Base-by-base conservation (phyloP, 345 rosid genomes). In the Pseudoturritis turrita region DNA sequence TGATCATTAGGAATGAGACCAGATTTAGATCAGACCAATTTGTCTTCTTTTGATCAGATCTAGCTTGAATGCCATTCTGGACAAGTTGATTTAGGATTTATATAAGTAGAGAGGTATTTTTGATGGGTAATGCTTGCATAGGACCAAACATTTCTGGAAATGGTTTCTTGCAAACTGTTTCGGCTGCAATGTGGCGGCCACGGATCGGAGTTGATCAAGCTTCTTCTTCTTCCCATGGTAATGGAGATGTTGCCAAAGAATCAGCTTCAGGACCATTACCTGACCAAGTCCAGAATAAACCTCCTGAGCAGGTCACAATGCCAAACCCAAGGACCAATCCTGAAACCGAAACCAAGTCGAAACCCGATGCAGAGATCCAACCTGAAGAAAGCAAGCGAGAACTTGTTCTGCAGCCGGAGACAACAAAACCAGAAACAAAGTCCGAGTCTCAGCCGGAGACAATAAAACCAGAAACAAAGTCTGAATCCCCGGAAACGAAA, bases 51-150 rank as follows among this genome's bases (percentile, higher is more conserved):
- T 55, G 79, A 69, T 66, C 76, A 35, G 83, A 84, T 81, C 77
- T 78, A 53, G 61, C 51, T 65, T 77, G 45, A 71, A 62, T 69
- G 75, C 53, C 8, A 35, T 54, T 61, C 65, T 45, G 22, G 51
- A 68, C 64, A 14, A 36, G 61, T 71, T 71, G 74, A 54, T 49
- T 64, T 37, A 36, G 76, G 68, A 28, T 65, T 14, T 49, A 46
- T 29, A 0, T 29, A 41, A 63, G 68, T 52, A 37, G 52, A 58
- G 36, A 58, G 6, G 31, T 37, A 28, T 37, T 31, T 60, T 62
- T 63, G 74, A 91, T 91, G 97, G 97, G 96, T 49, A 91, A 91
- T 70, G 85, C 84, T 58, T 91, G 96, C 63, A 86, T 88, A 23
- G 97, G 97, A 68, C 97, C 96, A 62, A 83, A 76, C 73, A 65